These are phyloP conservation scores for Penstemon davidsonii DNA, from an alignment of 257 asterid species.

Conservation along the genomic window DNA sequence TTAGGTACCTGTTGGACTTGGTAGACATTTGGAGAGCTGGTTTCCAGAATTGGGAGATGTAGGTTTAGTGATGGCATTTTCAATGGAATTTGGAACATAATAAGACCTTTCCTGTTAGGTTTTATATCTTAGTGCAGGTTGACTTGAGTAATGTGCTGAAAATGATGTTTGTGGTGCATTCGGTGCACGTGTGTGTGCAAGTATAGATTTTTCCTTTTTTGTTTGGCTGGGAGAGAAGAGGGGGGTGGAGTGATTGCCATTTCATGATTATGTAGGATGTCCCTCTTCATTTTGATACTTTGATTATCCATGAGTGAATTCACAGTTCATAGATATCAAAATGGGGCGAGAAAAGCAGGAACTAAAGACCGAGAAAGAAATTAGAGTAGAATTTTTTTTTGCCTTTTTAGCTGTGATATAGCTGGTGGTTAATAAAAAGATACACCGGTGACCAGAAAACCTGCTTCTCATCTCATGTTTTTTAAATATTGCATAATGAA, in stretches of 20 bases:
- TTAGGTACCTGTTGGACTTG: constrained; percentile 1
- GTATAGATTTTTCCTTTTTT: neutral
- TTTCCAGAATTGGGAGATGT: neutral
- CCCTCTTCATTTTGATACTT: neutral
- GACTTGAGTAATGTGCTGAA: neutral
- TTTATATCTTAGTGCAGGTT: neutral
- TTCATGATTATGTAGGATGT: neutral
- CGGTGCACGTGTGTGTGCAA: neutral
- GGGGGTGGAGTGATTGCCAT: neutral
- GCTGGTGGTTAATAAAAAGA: too few relatives aligned
- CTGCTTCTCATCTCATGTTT: too few relatives aligned
- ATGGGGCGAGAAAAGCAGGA: too few relatives aligned
- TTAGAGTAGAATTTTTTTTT: too few relatives aligned
- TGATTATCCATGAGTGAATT: neutral
- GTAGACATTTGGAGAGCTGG: constrained; percentile 2
- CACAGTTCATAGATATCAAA: too few relatives aligned
- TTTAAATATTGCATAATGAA: too few relatives aligned
- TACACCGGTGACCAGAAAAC: too few relatives aligned
- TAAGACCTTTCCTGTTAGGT: neutral
- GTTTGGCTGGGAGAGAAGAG: neutral
- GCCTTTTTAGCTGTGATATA: too few relatives aligned
- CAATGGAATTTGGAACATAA: neutral
- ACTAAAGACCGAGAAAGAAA: too few relatives aligned
- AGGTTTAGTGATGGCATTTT: neutral
- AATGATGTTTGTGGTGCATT: neutral